Evolutionary conservation across 345 rosid genomes (phyloP).

Genomic region (Salix caprea): DNA sequence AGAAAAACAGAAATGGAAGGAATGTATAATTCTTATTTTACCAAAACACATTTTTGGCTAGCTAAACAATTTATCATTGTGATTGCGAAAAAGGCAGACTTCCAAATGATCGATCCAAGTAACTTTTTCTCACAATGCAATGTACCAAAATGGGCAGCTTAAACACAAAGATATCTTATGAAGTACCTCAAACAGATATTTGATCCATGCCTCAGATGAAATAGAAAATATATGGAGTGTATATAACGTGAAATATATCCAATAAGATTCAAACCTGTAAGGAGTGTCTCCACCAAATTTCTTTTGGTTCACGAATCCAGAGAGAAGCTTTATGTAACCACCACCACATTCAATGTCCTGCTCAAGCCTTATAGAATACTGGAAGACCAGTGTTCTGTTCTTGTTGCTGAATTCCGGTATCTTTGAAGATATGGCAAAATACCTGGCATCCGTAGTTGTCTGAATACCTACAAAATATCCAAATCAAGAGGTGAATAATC

Average conservation of each 20-base stretch:
- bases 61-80: too few species aligned
- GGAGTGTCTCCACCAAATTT: slow-evolving; percentile 98
- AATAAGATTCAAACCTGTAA: slow-evolving; percentile 53
- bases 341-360: slow-evolving; percentile 98
- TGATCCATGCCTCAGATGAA: too few species aligned
- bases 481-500: background rate
- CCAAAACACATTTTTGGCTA: too few species aligned
- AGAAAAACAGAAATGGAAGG: too few species aligned
- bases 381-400: slow-evolving; percentile 72
- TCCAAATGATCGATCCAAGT: too few species aligned
- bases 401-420: slow-evolving; percentile 84
- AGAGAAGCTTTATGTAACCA: slow-evolving; percentile 91
- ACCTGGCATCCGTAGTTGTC: slow-evolving; percentile 79
- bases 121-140: too few species aligned
- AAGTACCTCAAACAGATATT: too few species aligned
- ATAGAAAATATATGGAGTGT: background rate
- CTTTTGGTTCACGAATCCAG: slow-evolving; percentile 90
- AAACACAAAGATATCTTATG: too few species aligned
- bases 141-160: too few species aligned
- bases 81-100: too few species aligned
- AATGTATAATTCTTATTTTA: too few species aligned
- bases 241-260: background rate
- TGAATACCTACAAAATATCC: slow-evolving; percentile 60
- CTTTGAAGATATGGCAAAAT: slow-evolving; percentile 82
- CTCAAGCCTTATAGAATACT: slow-evolving; percentile 77